A percentile compares a stretch with the other conserved stretches of the same genome.
Conservation (phyloP, 805 yeast genomes). For the Trichomonascus vanleenenianus region DNA sequence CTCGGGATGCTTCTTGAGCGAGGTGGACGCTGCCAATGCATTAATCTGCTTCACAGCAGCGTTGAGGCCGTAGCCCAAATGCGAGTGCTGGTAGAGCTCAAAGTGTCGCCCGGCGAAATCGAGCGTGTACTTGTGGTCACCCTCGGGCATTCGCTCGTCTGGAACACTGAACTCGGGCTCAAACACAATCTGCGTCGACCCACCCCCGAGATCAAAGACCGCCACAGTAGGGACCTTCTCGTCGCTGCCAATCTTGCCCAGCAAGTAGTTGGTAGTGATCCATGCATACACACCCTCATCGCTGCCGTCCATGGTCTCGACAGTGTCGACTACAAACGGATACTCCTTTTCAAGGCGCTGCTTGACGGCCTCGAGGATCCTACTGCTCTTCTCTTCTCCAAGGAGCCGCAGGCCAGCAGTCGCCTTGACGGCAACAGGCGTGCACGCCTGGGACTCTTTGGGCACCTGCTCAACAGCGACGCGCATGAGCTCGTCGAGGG, state of each 20-base stretch:
- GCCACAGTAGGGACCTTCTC: slow-evolving; percentile 85
- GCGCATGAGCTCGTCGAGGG: slow-evolving; percentile 74
- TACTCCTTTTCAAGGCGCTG: slow-evolving; percentile 65
- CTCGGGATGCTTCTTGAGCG: slow-evolving; percentile 30
- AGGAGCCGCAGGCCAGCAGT: slow-evolving; percentile 91
- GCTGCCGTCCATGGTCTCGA: slow-evolving; percentile 89
- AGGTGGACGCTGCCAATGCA: slow-evolving; percentile 47
- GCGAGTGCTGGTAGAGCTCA: slow-evolving; percentile 85
- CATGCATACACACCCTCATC: slow-evolving; percentile 99
- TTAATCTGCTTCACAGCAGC: slow-evolving; percentile 85
- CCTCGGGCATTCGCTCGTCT: slow-evolving; percentile 58
- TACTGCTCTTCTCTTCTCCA: slow-evolving; percentile 65
- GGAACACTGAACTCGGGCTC: slow-evolving; percentile 64
- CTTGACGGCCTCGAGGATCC: slow-evolving; percentile 71
- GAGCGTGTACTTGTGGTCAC: slow-evolving; percentile 80
- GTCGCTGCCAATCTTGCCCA: slow-evolving; percentile 84
- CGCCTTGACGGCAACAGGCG: slow-evolving; percentile 95
- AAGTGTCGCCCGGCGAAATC: slow-evolving; percentile 77
- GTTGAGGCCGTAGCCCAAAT: slow-evolving; percentile 92
- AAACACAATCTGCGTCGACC: slow-evolving; percentile 96
- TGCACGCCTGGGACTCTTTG: slow-evolving; percentile 58
- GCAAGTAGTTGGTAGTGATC: slow-evolving; percentile 90
- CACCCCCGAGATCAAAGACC: slow-evolving; percentile 96
- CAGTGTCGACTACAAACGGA: slow-evolving; percentile 91
- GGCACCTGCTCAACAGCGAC: slow-evolving; percentile 77